phyloP scores from a whole-genome alignment of 2,329 filamentous ascomycete genomes.

The Aschersonia sp. region DNA sequence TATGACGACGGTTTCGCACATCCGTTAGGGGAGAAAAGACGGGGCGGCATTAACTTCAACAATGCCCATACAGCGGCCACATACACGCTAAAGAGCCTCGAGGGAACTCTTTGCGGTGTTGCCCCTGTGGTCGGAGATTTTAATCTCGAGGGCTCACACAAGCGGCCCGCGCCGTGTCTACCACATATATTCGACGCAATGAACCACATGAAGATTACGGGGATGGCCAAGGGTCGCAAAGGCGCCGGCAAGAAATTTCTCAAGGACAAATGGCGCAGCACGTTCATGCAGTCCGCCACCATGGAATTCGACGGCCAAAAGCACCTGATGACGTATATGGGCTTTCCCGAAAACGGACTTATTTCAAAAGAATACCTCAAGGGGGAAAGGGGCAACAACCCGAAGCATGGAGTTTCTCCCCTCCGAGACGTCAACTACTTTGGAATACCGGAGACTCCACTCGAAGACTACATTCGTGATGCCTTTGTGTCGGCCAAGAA shows the following conservation, averaged over 20 bases:
- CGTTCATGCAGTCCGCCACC: conserved; percentile 17
- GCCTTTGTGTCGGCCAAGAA: conserved; percentile 15
- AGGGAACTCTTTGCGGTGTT: conserved; percentile 26
- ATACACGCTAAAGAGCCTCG: conserved; percentile 28
- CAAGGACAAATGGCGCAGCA: conserved; percentile 14
- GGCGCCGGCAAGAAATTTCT: conserved; percentile 7
- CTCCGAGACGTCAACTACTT: conserved; percentile 19
- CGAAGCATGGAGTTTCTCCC: conserved; percentile 13
- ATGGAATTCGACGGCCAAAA: conserved; percentile 16
- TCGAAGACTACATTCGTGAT: conserved; percentile 18
- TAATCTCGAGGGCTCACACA: conserved; percentile 23
- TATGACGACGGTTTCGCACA: conserved; percentile 19
- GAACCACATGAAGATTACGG: conserved; percentile 10
- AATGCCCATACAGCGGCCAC: conserved; percentile 25
- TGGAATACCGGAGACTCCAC: conserved; percentile 14
- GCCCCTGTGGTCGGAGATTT: conserved; percentile 25
- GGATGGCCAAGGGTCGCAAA: conserved; percentile 1
- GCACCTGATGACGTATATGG: conserved; percentile 13
- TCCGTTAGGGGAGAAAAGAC: conserved; percentile 5
- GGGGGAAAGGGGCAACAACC: conserved; percentile 6
- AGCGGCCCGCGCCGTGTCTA: conserved; percentile 29
- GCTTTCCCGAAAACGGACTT: conserved; percentile 11
- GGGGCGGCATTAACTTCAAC: conserved; percentile 25
- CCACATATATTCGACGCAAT: conserved; percentile 22
- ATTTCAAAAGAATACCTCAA: conserved; percentile 16